Evolutionary conservation across 306 rosid genomes (phyloP).

Genomic region (Luffa aegyptiaca): DNA sequence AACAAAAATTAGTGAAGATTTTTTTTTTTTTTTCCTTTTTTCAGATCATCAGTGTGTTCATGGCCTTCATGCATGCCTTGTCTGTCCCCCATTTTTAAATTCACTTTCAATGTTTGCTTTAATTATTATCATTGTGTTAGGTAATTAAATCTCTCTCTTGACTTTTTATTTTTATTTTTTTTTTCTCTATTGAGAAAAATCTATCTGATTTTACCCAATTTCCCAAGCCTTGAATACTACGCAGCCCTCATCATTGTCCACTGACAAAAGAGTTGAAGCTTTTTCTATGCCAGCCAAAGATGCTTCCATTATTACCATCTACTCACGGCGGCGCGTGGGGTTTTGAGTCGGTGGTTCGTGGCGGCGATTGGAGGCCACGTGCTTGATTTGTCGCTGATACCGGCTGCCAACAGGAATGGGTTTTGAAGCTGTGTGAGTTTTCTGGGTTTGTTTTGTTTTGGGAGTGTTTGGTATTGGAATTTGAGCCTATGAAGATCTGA

Average conservation of each 20-base stretch:
- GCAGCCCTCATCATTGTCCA: constrained; percentile 1
- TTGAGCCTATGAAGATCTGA: background rate
- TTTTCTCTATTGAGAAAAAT: too few relatives aligned
- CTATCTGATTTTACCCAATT: background rate
- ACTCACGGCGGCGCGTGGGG: background rate
- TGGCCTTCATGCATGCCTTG: constrained; percentile 7
- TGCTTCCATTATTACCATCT: background rate
- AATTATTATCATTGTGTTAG: background rate
- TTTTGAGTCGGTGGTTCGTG: background rate
- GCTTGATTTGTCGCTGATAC: background rate
- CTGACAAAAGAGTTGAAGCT: background rate
- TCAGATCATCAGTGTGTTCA: background rate
- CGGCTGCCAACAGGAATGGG: background rate
- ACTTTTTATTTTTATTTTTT: background rate
- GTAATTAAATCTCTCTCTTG: background rate
- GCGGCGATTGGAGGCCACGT: background rate
- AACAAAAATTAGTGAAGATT: background rate
- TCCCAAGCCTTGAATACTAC: background rate
- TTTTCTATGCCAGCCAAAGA: background rate
- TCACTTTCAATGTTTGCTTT: background rate
- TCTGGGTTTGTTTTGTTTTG: background rate
- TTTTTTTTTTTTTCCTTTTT: background rate
- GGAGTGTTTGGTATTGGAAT: background rate
- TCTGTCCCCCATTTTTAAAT: background rate
- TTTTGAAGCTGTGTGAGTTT: background rate